Evolutionary conservation across 2,329 filamentous ascomycete genomes (phyloP), one percentile per base, ranked within the genome.

Genomic region (Cytospora chrysosperma): DNA sequence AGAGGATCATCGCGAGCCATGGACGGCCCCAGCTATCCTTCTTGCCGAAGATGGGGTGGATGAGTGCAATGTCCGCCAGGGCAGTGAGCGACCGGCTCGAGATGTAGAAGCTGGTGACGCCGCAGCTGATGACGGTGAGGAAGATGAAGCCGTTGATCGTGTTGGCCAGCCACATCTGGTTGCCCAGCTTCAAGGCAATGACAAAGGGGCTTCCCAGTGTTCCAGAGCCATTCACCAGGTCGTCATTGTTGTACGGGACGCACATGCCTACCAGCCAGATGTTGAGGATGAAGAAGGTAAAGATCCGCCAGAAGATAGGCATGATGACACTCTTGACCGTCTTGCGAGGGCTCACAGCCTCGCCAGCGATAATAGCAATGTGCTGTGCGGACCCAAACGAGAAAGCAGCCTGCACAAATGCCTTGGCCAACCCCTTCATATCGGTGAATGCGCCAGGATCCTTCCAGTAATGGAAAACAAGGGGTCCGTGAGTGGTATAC

Each of bases 191-290:
- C 15, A 65, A 56, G n/a, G 69, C 69, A 27, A 65, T 65, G 27
- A 65, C 63, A 21, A 65, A 65, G 5, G 63, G 63, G 19, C 60
- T 63, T 3, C 71, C 71, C 5, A 74, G 61, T 1, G 73, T 74
- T 15, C 73, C 73, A 15, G 66, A 68, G 3, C 67, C 68, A 30
- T 66, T 73, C 32, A 71, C 63, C n/a, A 75, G 69, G 40, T 73
- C 59, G 0, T 51, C 50, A 37, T 75, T 73, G 53, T 74, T 47
- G 21, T 65, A 73, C 7, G 72, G 72, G 2, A 75, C 70, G 37
- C 71, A 74, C 72, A 75, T 74, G 5, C 73, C 73, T 10, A 75
- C 72, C 0, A 75, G 69, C 73, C 73, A 75, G 58, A 75, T 73
- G 47, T 74, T 74, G 9, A 74, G 67, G 17, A 75, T 69, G 56